Base-by-base conservation (phyloP, 164 flowering plant genomes). In the Nymphaea colorata region DNA sequence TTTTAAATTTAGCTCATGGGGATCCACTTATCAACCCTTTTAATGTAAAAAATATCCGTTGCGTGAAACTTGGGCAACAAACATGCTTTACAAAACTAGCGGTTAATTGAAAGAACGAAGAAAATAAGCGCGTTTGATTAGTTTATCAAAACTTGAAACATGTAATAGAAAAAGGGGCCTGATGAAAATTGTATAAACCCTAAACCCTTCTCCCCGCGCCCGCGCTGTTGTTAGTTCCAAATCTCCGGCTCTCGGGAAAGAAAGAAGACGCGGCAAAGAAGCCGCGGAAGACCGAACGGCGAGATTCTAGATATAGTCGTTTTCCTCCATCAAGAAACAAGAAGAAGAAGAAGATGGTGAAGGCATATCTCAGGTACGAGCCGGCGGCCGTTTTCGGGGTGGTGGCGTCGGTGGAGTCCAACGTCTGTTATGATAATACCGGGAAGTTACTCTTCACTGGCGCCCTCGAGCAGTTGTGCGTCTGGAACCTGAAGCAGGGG, bases 401-500 rank as follows among this genome's bases (percentile, higher is more conserved):
- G 12, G 81, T 95, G 7, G 87, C 76, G 0, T 92, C 97, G 2
- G 70, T 75, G 4, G 97, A 87, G 3, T 76, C 93, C 4, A 89
- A 92, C 78, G 86, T 95, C 42, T 68, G 85, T 42, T 95, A 84
- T 70, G 97, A 95, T 75, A 78, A 76, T 80, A 80, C 89, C 47
- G 98, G 99, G 42, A 89, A 86, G 75, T 81, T 80, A 72, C 78
- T 95, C 6, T 76, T 92, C 5, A 80, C 91, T 64, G 95, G 90
- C 69, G 96, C 98, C 12, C 85, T 95, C 4, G 99, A 95, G 80
- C 84, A 82, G 65, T 70, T 92, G 45, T 83, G 82, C 36, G 79
- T 92, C 5, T 95, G 99, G 99, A 85, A 90, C 71, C 88, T 86
- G 2, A 85, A 93, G 2, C 94, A 95, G 77, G 98, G 94, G 47